Evolutionary conservation across 163 green algal genomes (phyloP).

Genomic region (Scenedesmus sp.): DNA sequence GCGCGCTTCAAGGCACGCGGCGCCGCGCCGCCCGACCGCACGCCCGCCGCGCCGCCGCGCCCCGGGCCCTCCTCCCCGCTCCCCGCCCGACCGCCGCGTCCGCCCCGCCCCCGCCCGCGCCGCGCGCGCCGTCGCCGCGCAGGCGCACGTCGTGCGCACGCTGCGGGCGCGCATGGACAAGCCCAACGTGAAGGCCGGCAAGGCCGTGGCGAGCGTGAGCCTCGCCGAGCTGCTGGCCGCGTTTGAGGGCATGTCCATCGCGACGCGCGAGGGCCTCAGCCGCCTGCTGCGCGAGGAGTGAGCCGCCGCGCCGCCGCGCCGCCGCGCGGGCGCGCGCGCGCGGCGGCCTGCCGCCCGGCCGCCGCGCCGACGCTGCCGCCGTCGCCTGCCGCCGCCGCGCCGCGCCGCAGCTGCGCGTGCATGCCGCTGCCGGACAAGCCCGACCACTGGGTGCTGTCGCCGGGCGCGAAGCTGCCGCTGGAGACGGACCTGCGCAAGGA

Average conservation of each 20-base stretch:
- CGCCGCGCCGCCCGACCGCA: too few species aligned
- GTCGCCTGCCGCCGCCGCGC: neutral
- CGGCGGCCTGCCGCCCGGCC: too few species aligned
- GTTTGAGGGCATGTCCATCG: constrained; percentile 15
- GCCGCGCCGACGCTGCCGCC: too few species aligned
- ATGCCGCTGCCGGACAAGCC: constrained; percentile 1
- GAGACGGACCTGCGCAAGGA: constrained; percentile 32
- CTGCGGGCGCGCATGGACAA: constrained; percentile 5
- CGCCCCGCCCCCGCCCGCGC: too few species aligned
- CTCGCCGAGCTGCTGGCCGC: constrained; percentile 19
- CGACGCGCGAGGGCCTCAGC: neutral
- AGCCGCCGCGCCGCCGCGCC: too few species aligned
- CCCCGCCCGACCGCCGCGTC: too few species aligned
- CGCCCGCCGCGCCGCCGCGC: too few species aligned
- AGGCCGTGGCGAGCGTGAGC: constrained; percentile 14
- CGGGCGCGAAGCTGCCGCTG: constrained; percentile 18
- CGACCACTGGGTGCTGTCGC: neutral
- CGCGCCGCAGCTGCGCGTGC: constrained; percentile 10
- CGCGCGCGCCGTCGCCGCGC: too few species aligned
- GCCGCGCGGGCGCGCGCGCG: too few species aligned
- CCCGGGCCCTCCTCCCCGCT: too few species aligned
- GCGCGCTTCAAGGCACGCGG: constrained; percentile 26
- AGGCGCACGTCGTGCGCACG: constrained; percentile 24
- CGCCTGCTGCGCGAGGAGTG: constrained; percentile 29
- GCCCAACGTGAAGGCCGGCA: constrained; percentile 31